These are phyloP conservation scores for Xylona heveae DNA, from an alignment of 495 filamentous ascomycete species.

Conservation along the genomic window DNA sequence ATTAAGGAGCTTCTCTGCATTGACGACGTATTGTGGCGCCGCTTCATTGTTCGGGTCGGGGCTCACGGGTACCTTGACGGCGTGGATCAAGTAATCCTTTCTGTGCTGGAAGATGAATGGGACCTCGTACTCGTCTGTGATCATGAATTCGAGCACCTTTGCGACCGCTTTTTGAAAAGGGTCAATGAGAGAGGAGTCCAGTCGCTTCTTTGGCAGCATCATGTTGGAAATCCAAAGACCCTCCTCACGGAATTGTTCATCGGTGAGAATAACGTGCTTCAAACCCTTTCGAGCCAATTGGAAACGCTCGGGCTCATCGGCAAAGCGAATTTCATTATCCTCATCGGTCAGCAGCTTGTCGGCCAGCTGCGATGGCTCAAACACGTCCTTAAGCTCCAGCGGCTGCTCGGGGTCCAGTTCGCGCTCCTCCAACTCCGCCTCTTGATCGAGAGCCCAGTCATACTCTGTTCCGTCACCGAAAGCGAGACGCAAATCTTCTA, in stretches of 20 bases:
- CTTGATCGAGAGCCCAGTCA: conserved; percentile 72
- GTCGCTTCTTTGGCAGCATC: conserved; percentile 64
- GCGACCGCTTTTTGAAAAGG: conserved; percentile 74
- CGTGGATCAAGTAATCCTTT: conserved; percentile 92
- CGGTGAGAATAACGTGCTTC: conserved; percentile 46
- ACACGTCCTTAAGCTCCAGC: conserved; percentile 91
- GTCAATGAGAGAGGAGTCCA: conserved; percentile 45
- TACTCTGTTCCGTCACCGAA: conserved; percentile 93
- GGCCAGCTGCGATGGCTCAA: conserved; percentile 81
- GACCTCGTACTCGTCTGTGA: conserved; percentile 79
- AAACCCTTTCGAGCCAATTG: conserved; percentile 82
- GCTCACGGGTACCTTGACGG: conserved; percentile 41
- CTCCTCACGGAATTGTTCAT: conserved; percentile 75
- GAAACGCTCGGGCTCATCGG: conserved; percentile 83
- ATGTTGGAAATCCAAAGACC: conserved; percentile 75
- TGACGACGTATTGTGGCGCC: conserved; percentile 47
- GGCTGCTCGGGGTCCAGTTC: conserved; percentile 41
- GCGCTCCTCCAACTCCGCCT: conserved; percentile 53
- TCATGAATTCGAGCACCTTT: conserved; percentile 88
- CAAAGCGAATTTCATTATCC: conserved; percentile 69
- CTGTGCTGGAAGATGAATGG: conserved; percentile 97
- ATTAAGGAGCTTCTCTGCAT: conserved; percentile 70
- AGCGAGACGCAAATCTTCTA: conserved; percentile 86
- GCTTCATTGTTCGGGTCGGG: conserved; percentile 35
- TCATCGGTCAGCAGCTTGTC: conserved; percentile 91